phyloP scores from a whole-genome alignment of 2,329 filamentous ascomycete species.

The Aspergillus pseudotamarii region DNA sequence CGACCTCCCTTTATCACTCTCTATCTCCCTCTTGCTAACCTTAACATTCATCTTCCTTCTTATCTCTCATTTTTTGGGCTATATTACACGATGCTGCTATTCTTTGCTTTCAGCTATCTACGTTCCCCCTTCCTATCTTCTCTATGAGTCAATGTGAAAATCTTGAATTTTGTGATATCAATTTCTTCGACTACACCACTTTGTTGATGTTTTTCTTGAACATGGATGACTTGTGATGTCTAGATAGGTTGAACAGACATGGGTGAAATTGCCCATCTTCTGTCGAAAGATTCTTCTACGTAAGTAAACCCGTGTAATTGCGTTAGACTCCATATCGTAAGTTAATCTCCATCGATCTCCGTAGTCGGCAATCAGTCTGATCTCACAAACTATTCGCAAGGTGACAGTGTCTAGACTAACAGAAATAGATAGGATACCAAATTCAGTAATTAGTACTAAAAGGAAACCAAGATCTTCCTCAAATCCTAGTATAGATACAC shows the following conservation, averaged over 20 bases:
- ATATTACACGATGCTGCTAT: background rate
- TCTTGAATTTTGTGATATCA: conserved; percentile 3
- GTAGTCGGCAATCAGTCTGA: too few relatives aligned
- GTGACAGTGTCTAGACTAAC: too few relatives aligned
- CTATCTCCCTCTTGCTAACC: background rate
- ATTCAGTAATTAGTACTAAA: too few relatives aligned
- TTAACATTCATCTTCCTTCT: background rate
- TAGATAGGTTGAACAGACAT: background rate
- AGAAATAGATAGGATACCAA: too few relatives aligned
- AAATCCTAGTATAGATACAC: too few relatives aligned
- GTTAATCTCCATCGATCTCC: too few relatives aligned
- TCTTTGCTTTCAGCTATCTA: background rate
- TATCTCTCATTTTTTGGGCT: background rate
- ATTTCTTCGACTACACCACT: background rate
- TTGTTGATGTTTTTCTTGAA: background rate
- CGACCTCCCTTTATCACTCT: background rate
- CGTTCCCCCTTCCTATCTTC: background rate
- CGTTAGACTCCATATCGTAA: background rate
- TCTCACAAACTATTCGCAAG: too few relatives aligned
- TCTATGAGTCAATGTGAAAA: background rate
- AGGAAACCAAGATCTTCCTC: too few relatives aligned
- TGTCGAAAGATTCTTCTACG: background rate
- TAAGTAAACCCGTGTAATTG: background rate
- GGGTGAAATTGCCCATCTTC: background rate
- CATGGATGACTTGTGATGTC: conserved; percentile 2